Percentiles rank a stretch among this genome's conserved stretches.
These are phyloP conservation scores for Rhizophlyctis rosea DNA, from an alignment of 192 early-diverging fungal species.

Conservation along the genomic window DNA sequence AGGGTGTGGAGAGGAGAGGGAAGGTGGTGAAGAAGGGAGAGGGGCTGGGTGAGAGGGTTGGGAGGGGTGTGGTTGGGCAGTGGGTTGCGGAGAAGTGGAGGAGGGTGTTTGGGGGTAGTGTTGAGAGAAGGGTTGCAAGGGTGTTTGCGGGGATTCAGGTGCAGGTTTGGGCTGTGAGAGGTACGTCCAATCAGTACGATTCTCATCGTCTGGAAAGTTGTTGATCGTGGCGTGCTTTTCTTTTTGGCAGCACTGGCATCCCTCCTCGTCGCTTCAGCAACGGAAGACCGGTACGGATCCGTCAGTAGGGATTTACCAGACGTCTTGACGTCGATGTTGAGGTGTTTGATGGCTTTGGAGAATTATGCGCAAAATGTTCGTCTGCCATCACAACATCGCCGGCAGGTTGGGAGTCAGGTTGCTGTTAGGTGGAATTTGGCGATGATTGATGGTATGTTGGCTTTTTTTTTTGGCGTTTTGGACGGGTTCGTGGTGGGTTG, in stretches of 20 bases:
- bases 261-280: background rate
- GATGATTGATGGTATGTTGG: background rate
- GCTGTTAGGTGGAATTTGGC: background rate
- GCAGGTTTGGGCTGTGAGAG: background rate
- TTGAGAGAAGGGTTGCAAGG: background rate
- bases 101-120: too few species aligned
- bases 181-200: background rate
- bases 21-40: too few species aligned
- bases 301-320: background rate
- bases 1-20: too few species aligned
- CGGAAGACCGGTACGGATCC: background rate
- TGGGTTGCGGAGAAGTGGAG: too few species aligned
- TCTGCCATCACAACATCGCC: too few species aligned
- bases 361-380: too few species aligned
- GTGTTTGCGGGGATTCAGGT: background rate
- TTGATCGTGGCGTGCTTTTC: background rate
- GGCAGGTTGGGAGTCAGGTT: background rate
- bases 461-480: background rate
- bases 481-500: too few species aligned
- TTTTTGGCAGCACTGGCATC: background rate
- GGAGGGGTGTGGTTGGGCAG: too few species aligned
- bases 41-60: too few species aligned
- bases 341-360: background rate
- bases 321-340: background rate
- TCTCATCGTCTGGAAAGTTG: background rate